These are phyloP conservation scores for Akanthomyces uredinophilus DNA, from an alignment of 2,329 filamentous ascomycete genomes.

Conservation along the genomic window DNA sequence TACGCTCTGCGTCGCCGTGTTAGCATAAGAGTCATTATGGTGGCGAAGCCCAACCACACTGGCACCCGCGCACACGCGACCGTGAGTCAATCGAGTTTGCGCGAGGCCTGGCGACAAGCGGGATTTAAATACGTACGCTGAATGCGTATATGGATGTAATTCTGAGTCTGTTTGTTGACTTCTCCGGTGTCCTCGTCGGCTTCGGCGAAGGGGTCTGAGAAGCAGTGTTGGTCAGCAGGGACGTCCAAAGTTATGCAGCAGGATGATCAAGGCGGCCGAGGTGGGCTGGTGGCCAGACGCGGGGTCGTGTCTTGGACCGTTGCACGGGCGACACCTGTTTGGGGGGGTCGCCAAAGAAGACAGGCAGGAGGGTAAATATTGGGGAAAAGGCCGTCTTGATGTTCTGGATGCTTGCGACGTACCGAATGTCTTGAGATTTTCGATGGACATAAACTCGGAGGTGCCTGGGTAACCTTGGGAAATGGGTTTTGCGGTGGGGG, in stretches of 20 bases:
- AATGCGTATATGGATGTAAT: conserved; percentile 99
- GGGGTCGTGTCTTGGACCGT: conserved; percentile 1
- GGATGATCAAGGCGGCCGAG: background rate
- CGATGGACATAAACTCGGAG: conserved; percentile 96
- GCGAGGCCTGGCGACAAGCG: conserved; percentile 6
- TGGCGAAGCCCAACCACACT: background rate
- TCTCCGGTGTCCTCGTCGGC: conserved; percentile 99
- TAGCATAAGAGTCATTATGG: conserved; percentile 27
- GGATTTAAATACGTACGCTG: conserved; percentile 66
- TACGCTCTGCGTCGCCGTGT: conserved; percentile 69
- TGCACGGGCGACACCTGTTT: background rate
- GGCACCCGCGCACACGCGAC: conserved; percentile 3
- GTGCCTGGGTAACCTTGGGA: conserved; percentile 53
- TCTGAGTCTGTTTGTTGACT: conserved; percentile 90
- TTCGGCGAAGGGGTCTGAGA: conserved; percentile 98
- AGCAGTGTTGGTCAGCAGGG: conserved; percentile 22
- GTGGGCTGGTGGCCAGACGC: conserved; percentile 7
- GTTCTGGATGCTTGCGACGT: conserved; percentile 35
- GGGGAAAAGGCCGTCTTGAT: background rate
- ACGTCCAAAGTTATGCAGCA: conserved; percentile 4
- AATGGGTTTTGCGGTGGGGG: conserved; percentile 42
- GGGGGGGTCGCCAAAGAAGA: background rate
- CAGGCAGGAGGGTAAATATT: background rate
- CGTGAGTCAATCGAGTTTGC: background rate
- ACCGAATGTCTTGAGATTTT: conserved; percentile 97